A percentile compares a stretch with the other conserved stretches of the same genome.
Evolutionary conservation across 225 moss, liverwort and hornwort species (phyloP).

Genomic region (Physcomitrellopsis africana): DNA sequence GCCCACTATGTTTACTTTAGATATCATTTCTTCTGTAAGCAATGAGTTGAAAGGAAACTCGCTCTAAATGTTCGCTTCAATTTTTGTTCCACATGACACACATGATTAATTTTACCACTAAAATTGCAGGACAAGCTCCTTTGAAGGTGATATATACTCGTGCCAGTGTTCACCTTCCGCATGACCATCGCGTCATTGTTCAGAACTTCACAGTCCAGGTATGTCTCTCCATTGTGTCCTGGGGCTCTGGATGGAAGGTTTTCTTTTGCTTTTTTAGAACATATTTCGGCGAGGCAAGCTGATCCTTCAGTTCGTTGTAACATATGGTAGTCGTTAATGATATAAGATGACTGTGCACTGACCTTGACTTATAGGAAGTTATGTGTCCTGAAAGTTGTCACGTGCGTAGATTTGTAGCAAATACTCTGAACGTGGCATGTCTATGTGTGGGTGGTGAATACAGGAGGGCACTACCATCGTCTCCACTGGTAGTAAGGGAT

Average conservation of each 20-base stretch:
- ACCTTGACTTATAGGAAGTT: neutral
- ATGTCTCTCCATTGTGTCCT: neutral
- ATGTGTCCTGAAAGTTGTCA: neutral
- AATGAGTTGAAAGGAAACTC: neutral
- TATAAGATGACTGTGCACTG: neutral
- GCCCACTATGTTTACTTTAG: neutral
- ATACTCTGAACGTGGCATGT: neutral
- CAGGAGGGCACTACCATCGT: slow-evolving; percentile 71
- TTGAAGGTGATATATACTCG: slow-evolving; percentile 76
- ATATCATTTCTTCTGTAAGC: neutral
- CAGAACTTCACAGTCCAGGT: slow-evolving; percentile 97
- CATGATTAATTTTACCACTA: slow-evolving; percentile 2
- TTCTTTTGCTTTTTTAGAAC: neutral
- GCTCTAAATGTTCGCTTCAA: neutral
- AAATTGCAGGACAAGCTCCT: slow-evolving; percentile 50
- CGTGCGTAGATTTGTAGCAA: neutral
- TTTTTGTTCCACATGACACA: neutral
- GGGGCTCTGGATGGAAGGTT: neutral
- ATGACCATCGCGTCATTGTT: slow-evolving; percentile 70
- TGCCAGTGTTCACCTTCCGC: slow-evolving; percentile 73
- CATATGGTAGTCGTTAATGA: too few species aligned
- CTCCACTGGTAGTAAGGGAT: slow-evolving; percentile 68
- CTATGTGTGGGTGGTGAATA: slow-evolving; percentile 20
- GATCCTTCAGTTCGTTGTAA: neutral
- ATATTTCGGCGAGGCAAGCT: neutral